Base-by-base conservation (phyloP, 805 yeast genomes). In the Candida sakaeoensis region DNA sequence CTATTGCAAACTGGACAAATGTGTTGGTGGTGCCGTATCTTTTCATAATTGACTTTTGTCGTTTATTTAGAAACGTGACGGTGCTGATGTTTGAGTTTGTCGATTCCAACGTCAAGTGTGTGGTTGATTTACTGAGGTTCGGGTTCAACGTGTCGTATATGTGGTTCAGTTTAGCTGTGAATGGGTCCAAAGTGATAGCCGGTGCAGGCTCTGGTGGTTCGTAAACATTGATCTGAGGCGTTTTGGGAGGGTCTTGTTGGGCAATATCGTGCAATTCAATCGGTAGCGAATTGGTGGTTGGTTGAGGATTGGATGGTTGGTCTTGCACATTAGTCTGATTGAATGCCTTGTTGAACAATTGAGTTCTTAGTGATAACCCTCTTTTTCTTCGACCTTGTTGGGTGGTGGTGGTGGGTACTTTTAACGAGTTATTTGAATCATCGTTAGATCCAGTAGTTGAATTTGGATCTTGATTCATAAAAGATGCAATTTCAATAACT, bases 291-390 rank as follows among this genome's bases (percentile, higher is more conserved):
- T n/a, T n/a, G n/a, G n/a, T n/a, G n/a, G n/a, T n/a, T n/a, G n/a
- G n/a, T n/a, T n/a, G n/a, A n/a, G n/a, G n/a, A n/a, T n/a, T n/a
- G n/a, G n/a, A n/a, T 14, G 28, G n/a, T 19, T 13, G 17, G 19
- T 16, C 21, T 35, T 25, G 25, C 18, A 9, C 4, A 9, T 23
- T 18, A 12, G 26, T 28, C 15, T 36, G 34, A 27, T 33, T 34
- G 23, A 42, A 42, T 12, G 67, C 55, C 44, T 70, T 77, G 53
- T 70, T 77, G 61, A 82, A 72, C 36, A 83, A 65, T 60, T 83
- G 88, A 0, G 85, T 69, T 44, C 90, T 67, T 41, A 83, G 58
- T 7, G 86, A 79, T 44, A 80, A 77, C 0, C 89, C 89, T 50
- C 90, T 60, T 45, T 72, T 74, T 46, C 85, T 63, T 22, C 72